phyloP scores from a whole-genome alignment of 169 alveolate species.

The Babesia sp. region DNA sequence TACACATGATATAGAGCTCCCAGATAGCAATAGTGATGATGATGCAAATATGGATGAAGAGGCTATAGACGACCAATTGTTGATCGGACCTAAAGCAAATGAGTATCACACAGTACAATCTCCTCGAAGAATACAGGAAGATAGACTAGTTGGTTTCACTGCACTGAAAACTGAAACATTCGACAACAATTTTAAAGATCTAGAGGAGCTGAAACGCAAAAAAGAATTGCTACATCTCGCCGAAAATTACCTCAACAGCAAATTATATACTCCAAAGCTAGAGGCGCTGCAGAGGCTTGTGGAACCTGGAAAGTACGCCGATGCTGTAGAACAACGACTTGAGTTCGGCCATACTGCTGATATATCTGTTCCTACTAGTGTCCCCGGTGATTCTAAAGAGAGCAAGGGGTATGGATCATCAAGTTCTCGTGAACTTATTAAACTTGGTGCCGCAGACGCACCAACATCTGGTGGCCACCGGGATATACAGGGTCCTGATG shows the following conservation, averaged over 20 bases:
- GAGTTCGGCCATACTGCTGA: background rate
- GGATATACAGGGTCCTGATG: background rate
- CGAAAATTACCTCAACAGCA: constrained; percentile 52
- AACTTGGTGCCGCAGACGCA: background rate
- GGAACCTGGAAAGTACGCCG: constrained; percentile 47
- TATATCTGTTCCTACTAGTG: background rate
- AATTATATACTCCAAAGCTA: constrained; percentile 48
- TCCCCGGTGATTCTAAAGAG: background rate
- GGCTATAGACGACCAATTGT: background rate
- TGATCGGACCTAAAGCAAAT: constrained; percentile 1
- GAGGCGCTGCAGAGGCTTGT: constrained; percentile 63
- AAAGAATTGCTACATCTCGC: constrained; percentile 48
- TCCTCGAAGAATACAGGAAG: constrained; percentile 25
- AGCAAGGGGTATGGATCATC: background rate
- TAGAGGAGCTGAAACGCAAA: constrained; percentile 50
- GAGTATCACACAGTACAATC: constrained; percentile 15
- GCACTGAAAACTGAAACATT: constrained; percentile 55
- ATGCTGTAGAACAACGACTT: background rate
- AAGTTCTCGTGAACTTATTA: background rate
- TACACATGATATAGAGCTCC: background rate
- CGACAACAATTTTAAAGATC: constrained; percentile 59
- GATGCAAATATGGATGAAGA: background rate
- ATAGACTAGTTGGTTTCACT: constrained; percentile 39
- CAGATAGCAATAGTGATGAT: background rate
- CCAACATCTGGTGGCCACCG: background rate